Conservation (phyloP, 805 yeast genomes). For the Zygosaccharomyces lentus region DNA sequence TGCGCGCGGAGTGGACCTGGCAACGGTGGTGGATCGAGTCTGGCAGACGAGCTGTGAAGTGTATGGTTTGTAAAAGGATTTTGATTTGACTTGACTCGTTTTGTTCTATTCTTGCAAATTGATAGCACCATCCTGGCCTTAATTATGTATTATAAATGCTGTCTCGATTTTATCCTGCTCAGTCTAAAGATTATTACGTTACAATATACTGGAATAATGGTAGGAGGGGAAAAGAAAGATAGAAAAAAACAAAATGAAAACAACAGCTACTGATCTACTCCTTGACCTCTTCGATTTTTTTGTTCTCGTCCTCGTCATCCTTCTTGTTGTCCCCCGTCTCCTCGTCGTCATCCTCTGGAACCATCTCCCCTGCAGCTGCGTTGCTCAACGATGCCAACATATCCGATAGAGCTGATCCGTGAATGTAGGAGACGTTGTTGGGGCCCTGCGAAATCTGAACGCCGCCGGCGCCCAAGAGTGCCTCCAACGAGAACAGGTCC, state of each 20-base stretch:
- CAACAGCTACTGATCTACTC: conserved; percentile 5
- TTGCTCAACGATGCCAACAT: conserved; percentile 50
- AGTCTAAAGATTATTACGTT: conserved; percentile 6
- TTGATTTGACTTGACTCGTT: no score
- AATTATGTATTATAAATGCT: conserved; percentile 6
- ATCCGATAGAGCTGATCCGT: conserved; percentile 59
- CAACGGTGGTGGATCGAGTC: conserved; percentile 44
- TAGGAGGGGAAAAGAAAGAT: conserved; percentile 1
- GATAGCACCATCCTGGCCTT: no score
- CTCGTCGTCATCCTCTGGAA: conserved; percentile 34
- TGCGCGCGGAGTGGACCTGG: conserved; percentile 41
- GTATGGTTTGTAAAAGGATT: conserved; percentile 30
- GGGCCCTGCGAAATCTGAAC: conserved; percentile 41
- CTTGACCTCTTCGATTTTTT: conserved; percentile 18
- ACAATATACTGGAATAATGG: conserved; percentile 1
- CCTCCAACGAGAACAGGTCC: conserved; percentile 30
- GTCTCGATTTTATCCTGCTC: conserved; percentile 4
- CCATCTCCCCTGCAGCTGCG: conserved; percentile 33
- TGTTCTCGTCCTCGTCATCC: conserved; percentile 8
- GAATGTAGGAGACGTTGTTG: conserved; percentile 60
- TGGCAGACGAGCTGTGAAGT: conserved; percentile 49
- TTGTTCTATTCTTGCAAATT: background rate
- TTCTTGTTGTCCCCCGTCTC: conserved; percentile 22
- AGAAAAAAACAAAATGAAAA: background rate
- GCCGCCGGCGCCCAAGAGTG: conserved; percentile 30